phyloP scores from a whole-genome alignment of 805 yeast genomes.

The Kuraishia ogatae region DNA sequence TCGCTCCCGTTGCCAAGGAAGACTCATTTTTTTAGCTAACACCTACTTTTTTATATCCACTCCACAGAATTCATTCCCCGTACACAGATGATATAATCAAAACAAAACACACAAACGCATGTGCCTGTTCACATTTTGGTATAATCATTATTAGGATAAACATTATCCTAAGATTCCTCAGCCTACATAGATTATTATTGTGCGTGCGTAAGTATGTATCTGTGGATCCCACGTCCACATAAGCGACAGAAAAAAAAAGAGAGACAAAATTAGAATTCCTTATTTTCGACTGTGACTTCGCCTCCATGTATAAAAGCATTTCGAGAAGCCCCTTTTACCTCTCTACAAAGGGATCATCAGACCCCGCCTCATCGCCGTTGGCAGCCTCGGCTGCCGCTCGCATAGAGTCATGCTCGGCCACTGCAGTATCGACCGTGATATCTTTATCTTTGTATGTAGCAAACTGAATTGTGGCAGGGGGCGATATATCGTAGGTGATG shows the following conservation, averaged over 20 bases:
- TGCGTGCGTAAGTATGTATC: too few relatives aligned
- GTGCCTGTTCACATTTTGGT: too few relatives aligned
- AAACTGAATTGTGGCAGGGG: constrained; percentile 6
- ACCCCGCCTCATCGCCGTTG: background rate
- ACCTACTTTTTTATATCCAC: background rate
- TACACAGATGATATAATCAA: too few relatives aligned
- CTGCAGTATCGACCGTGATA: background rate
- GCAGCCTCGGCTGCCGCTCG: background rate
- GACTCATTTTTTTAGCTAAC: background rate
- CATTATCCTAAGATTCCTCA: too few relatives aligned
- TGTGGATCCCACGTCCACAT: too few relatives aligned
- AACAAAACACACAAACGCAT: too few relatives aligned
- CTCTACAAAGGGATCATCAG: background rate
- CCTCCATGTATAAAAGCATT: background rate
- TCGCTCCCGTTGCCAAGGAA: background rate
- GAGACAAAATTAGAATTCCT: background rate
- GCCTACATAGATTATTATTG: too few relatives aligned
- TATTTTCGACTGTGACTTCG: background rate
- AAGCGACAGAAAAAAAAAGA: too few relatives aligned
- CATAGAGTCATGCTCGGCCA: background rate
- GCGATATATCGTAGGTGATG: constrained; percentile 3
- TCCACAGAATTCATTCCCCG: background rate
- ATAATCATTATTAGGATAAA: too few relatives aligned
- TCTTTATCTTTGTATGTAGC: background rate
- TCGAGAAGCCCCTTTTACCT: background rate